phyloP scores from a whole-genome alignment of 2,329 filamentous ascomycete species.

The Huntiella decipiens region DNA sequence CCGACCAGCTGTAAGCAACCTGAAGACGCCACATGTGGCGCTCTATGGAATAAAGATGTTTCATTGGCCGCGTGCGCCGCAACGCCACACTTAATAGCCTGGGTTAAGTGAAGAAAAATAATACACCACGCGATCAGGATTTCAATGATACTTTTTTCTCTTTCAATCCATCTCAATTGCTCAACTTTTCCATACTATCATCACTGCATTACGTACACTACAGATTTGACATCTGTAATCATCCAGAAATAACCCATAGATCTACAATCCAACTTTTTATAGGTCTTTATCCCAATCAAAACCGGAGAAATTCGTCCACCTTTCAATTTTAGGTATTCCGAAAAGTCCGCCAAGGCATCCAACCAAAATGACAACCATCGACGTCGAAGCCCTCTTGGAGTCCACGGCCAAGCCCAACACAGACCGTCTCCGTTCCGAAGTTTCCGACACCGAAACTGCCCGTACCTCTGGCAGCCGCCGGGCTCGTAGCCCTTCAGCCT shows the following conservation, averaged over 20 bases:
- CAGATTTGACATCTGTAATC: background rate
- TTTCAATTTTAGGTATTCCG: background rate
- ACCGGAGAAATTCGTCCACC: too few relatives aligned
- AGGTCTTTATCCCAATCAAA: background rate
- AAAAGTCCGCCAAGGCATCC: background rate
- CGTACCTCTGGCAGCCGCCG: conserved; percentile 30
- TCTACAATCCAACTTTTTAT: background rate
- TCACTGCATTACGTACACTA: too few relatives aligned
- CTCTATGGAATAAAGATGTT: background rate
- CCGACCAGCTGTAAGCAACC: background rate
- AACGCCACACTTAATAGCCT: conserved; percentile 2
- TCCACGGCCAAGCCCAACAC: conserved; percentile 50
- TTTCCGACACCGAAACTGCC: conserved; percentile 37
- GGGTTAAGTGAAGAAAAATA: background rate
- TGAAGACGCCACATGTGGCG: conserved; percentile 2
- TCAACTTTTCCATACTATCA: background rate
- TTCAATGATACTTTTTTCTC: background rate
- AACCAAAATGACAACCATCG: conserved; percentile 29
- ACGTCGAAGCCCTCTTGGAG: conserved; percentile 83
- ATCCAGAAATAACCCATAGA: background rate
- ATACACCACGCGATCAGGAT: conserved; percentile 3
- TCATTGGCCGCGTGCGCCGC: background rate
- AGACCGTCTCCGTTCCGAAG: conserved; percentile 22
- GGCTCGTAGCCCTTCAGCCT: conserved; percentile 22
- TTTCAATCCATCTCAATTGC: background rate